Evolutionary conservation across 306 rosid genomes (phyloP).

Genomic region (Inga oerstediana): DNA sequence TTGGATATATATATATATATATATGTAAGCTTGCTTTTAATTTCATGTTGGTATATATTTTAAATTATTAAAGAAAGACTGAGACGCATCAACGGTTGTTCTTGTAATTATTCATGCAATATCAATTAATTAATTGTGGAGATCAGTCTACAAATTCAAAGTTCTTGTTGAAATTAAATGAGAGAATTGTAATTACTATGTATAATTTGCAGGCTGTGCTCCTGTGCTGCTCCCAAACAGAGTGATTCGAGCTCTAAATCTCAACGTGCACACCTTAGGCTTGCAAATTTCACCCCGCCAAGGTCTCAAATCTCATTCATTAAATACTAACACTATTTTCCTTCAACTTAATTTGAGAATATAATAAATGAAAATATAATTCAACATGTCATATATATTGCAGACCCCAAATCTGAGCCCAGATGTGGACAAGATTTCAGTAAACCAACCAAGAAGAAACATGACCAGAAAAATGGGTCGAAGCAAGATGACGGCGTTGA

Average conservation of each 20-base stretch:
- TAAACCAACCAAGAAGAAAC: slow-evolving; percentile 32
- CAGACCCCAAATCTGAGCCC: slow-evolving; percentile 37
- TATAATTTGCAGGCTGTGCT: slow-evolving; percentile 45
- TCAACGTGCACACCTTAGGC: slow-evolving; percentile 56
- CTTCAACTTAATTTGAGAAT: background rate
- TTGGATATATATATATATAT: background rate
- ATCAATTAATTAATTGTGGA: background rate
- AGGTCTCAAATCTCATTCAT: slow-evolving; percentile 33
- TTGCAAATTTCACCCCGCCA: slow-evolving; percentile 49
- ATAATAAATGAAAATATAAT: background rate
- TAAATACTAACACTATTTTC: background rate
- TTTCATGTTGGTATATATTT: background rate
- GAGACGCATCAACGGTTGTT: background rate
- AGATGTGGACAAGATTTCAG: slow-evolving; percentile 21
- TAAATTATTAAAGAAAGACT: background rate
- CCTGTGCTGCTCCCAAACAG: slow-evolving; percentile 62
- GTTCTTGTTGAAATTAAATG: background rate
- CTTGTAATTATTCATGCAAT: background rate
- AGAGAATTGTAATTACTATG: background rate
- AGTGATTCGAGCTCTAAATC: slow-evolving; percentile 66
- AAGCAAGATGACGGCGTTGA: slow-evolving; percentile 34
- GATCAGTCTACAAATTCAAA: background rate
- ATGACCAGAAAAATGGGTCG: slow-evolving; percentile 33
- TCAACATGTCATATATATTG: slow-evolving; percentile 12
- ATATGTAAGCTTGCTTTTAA: background rate